These are phyloP conservation scores for Austroboletus rostrupii DNA, from an alignment of 1,284 basidiomycete genomes.

Conservation along the genomic window DNA sequence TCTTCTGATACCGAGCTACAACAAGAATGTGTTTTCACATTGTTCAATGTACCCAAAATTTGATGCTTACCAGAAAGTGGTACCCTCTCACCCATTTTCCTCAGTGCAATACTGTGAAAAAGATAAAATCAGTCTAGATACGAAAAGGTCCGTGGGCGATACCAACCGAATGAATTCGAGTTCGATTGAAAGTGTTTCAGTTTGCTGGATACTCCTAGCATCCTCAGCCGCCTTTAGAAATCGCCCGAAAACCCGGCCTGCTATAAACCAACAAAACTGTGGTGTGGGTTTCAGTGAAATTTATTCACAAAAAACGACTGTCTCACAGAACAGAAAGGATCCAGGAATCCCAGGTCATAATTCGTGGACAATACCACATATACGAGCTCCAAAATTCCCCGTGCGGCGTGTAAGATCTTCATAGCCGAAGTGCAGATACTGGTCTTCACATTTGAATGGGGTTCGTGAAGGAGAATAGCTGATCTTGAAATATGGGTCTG, in stretches of 20 bases:
- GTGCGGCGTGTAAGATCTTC: conserved; percentile 61
- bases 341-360: conserved; percentile 36
- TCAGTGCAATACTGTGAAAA: conserved; percentile 48
- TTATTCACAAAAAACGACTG: not conserved
- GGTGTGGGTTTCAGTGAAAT: not conserved
- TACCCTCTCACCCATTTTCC: conserved; percentile 59
- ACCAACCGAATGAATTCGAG: conserved; percentile 63
- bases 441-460: conserved; percentile 57
- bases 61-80: conserved; percentile 50
- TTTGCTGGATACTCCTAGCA: conserved; percentile 48
- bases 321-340: conserved; percentile 9
- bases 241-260: conserved; percentile 59
- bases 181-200: conserved; percentile 53
- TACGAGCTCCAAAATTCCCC: conserved; percentile 63
- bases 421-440: conserved; percentile 62
- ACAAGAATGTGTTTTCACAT: conserved; percentile 2
- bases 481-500: conserved; percentile 39
- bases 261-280: conserved; percentile 68
- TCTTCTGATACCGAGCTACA: conserved; percentile 55
- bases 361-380: conserved; percentile 65
- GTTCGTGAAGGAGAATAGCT: conserved; percentile 65
- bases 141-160: not conserved
- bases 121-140: not conserved
- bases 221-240: conserved; percentile 60
- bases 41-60: not conserved